These are phyloP conservation scores for Diplodia mutila DNA, from an alignment of 2,329 filamentous ascomycete species.

Conservation along the genomic window DNA sequence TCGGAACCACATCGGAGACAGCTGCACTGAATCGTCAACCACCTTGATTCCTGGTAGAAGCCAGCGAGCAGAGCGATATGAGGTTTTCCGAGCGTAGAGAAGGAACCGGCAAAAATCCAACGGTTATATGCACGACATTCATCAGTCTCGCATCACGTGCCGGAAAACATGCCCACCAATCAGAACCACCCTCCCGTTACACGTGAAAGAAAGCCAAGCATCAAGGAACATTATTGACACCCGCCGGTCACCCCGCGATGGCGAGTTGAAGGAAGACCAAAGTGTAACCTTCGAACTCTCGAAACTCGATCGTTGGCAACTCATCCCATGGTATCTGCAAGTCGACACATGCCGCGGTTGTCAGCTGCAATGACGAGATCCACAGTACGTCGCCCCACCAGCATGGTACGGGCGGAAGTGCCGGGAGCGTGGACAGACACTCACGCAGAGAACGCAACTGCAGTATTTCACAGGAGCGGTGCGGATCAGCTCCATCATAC, in stretches of 20 bases:
- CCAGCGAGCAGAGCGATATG: neutral
- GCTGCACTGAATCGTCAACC: neutral
- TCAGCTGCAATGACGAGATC: constrained; percentile 11
- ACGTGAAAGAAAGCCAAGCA: neutral
- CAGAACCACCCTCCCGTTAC: neutral
- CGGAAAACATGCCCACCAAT: neutral
- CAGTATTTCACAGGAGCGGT: neutral
- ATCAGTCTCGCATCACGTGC: neutral
- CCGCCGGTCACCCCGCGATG: neutral
- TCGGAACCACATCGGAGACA: neutral
- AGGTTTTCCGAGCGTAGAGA: neutral
- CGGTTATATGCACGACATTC: neutral
- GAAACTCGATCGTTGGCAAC: neutral
- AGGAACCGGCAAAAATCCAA: neutral
- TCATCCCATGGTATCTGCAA: neutral
- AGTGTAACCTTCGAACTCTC: neutral
- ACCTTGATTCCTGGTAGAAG: neutral
- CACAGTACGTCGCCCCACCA: constrained; percentile 12
- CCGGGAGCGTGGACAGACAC: neutral
- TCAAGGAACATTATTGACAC: neutral
- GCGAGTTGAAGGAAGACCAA: neutral
- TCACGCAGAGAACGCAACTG: neutral
- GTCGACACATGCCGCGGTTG: neutral
- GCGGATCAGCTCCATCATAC: neutral
- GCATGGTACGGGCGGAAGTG: constrained; percentile 4